Percentiles rank a stretch among this genome's conserved stretches.
Evolutionary conservation across 805 yeast genomes (phyloP).

Genomic region (Danielia reshetovae): DNA sequence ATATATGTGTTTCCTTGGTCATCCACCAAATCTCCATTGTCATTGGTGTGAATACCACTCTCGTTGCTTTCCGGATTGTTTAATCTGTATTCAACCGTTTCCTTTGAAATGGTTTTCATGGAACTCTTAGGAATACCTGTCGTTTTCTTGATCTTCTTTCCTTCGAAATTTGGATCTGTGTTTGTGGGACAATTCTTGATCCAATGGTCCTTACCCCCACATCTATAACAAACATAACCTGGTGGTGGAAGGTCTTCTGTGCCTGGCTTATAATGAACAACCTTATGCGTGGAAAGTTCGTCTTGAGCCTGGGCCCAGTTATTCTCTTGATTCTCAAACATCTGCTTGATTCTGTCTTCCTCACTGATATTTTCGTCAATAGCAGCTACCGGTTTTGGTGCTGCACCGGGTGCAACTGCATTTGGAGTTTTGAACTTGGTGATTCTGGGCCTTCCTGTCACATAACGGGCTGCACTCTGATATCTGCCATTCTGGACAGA

Average conservation of each 20-base stretch:
- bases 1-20: conserved; percentile 57
- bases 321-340: conserved; percentile 90
- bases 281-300: conserved; percentile 79
- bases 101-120: conserved; percentile 80
- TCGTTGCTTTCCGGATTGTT: conserved; percentile 24
- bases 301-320: conserved; percentile 96
- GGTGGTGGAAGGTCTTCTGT: conserved; percentile 86
- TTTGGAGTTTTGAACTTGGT: conserved; percentile 38
- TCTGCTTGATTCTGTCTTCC: conserved; percentile 81
- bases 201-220: conserved; percentile 94
- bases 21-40: conserved; percentile 42
- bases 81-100: conserved; percentile 54
- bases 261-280: conserved; percentile 55
- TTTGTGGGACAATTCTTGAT: conserved; percentile 94
- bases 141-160: conserved; percentile 83
- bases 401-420: conserved; percentile 20
- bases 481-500: conserved; percentile 28
- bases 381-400: conserved; percentile 14
- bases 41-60: conserved; percentile 32
- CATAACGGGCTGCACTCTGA: conserved; percentile 54
- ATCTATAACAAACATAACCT: conserved; percentile 92
- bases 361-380: conserved; percentile 55
- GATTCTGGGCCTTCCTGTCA: conserved; percentile 63
- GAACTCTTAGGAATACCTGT: conserved; percentile 97
- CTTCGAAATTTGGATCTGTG: conserved; percentile 90